Evolutionary conservation across 495 filamentous ascomycete species (phyloP), one percentile per base, ranked within the genome.

Genomic region (Aspergillus mulundensis): DNA sequence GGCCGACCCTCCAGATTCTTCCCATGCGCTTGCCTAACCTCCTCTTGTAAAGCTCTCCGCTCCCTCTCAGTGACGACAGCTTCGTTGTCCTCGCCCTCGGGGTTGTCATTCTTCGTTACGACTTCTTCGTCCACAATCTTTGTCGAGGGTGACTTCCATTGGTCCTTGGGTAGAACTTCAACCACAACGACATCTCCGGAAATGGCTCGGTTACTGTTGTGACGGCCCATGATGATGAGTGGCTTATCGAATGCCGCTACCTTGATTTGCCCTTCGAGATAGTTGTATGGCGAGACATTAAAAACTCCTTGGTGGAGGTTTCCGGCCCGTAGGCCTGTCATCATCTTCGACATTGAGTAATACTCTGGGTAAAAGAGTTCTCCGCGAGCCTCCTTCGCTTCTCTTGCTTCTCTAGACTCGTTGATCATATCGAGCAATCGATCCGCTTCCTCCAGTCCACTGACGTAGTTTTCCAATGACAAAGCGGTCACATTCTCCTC

Each of bases 201-300:
- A 21, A 98, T 87, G 18, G 93, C 83, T 58, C 94, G 83, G 71
- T 97, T 98, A 77, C 94, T 95, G 71, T 95, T 97, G 61, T 97
- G 92, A 46, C 94, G 80, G n/a, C 94, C 94, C 12, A 97, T 76
- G 51, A 98, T 83, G 14, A 97, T 75, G 30, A 98, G 82, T 7
- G 91, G 77, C 60, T 89, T 92, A 48, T 95, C 89, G 62, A 98
- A 97, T 18, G 91, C 84, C 16, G 91, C 81, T 7, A 96, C 91
- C 63, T 90, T 86, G 45, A 97, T 86, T 11, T 89, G 89, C 8
- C 90, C 95, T 68, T 97, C 95, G 25, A 97, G 76, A 64, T 96
- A 97, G 69, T 98, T 97, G 77, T 97, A 98, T 7, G 90, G 89
- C 10, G 94, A 97, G 21, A 97, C 89, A 63, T 93, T 96, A 75